Evolutionary conservation across 2,329 filamentous ascomycete species (phyloP).

Genomic region (Fusarium humuli): DNA sequence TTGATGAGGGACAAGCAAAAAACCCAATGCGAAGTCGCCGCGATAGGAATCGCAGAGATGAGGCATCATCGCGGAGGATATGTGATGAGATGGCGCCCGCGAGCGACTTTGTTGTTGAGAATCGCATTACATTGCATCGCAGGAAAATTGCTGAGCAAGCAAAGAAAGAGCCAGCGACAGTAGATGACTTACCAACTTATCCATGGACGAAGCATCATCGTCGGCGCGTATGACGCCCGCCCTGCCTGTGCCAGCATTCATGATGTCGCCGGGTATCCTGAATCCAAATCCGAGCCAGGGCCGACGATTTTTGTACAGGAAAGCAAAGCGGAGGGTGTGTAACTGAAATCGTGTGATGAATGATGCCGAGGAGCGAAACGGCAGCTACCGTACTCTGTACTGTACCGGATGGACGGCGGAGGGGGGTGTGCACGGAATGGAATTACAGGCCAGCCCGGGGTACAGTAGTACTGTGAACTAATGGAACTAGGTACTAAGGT

Average conservation of each 20-base stretch:
- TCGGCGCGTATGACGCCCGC: constrained; percentile 68
- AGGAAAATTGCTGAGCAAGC: constrained; percentile 20
- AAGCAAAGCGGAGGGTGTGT: constrained; percentile 48
- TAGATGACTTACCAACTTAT: constrained; percentile 66
- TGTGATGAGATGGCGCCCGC: constrained; percentile 9
- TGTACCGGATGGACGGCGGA: constrained; percentile 24
- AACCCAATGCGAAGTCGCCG: constrained; percentile 11
- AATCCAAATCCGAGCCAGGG: constrained; percentile 44
- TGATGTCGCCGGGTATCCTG: constrained; percentile 46
- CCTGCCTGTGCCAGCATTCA: constrained; percentile 62
- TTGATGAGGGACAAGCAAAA: not conserved
- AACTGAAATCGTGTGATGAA: constrained; percentile 52
- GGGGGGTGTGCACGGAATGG: constrained; percentile 46
- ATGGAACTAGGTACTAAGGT: constrained; percentile 2
- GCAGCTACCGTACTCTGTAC: constrained; percentile 39
- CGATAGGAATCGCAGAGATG: constrained; percentile 28
- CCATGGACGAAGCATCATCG: constrained; percentile 64
- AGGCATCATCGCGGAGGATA: constrained; percentile 13
- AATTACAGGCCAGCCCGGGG: constrained; percentile 40
- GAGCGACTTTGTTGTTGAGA: constrained; percentile 2
- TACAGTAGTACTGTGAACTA: constrained; percentile 22
- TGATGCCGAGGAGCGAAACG: constrained; percentile 49
- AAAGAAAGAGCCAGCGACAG: constrained; percentile 22
- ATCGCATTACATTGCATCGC: constrained; percentile 25
- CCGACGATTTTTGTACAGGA: constrained; percentile 40